Evolutionary conservation across 2,329 filamentous ascomycete species (phyloP).

Genomic region (Lachnellula occidentalis): DNA sequence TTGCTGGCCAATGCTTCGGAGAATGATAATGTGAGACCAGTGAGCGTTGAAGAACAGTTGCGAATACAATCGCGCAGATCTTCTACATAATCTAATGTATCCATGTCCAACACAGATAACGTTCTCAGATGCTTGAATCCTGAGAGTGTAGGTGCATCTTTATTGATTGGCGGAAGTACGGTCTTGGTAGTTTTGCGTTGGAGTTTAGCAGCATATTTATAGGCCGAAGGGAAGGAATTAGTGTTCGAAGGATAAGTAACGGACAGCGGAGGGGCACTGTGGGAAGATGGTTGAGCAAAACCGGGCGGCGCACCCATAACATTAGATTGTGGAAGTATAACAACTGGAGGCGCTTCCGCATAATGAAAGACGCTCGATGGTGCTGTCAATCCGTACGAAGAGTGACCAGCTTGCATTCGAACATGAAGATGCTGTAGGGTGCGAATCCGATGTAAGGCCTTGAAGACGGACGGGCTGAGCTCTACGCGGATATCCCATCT

Average conservation of each 20-base stretch:
- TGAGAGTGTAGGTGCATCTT: constrained; percentile 45
- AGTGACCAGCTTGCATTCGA: constrained; percentile 52
- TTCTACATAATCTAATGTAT: constrained; percentile 47
- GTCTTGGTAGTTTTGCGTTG: constrained; percentile 9
- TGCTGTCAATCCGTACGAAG: constrained; percentile 47
- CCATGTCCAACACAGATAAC: constrained; percentile 55
- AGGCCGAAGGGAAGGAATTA: constrained; percentile 2
- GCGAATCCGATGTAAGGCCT: constrained; percentile 47
- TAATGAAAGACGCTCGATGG: constrained; percentile 31
- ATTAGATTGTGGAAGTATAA: constrained; percentile 4
- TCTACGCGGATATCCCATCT: constrained; percentile 63
- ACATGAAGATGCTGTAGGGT: constrained; percentile 50
- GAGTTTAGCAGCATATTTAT: constrained; percentile 5
- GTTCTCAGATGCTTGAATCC: constrained; percentile 51
- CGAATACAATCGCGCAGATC: constrained; percentile 52
- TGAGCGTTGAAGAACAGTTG: constrained; percentile 50
- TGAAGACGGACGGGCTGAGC: constrained; percentile 53
- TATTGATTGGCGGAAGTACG: constrained; percentile 1
- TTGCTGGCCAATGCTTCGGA: constrained; percentile 46
- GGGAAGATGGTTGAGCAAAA: constrained; percentile 3
- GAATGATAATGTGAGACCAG: constrained; percentile 52
- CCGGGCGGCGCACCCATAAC: not conserved
- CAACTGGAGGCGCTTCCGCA: constrained; percentile 4
- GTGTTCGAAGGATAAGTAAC: constrained; percentile 1
- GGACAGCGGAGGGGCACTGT: not conserved